Evolutionary conservation across 2,329 filamentous ascomycete genomes (phyloP).

Genomic region (Penicillium sp.): DNA sequence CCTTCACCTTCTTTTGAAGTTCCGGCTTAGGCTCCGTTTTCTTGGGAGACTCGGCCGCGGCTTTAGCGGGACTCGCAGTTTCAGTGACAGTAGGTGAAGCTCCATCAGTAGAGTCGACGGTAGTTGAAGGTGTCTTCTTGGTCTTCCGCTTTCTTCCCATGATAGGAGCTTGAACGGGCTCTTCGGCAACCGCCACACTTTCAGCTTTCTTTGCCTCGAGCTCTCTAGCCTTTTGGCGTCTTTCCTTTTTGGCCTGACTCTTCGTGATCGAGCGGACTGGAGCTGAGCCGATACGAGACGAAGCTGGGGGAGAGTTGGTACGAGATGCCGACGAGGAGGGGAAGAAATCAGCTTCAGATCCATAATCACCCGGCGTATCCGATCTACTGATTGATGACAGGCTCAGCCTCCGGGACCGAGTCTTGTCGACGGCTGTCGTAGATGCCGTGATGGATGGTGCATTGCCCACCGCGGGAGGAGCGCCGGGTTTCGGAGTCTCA

Average conservation of each 20-base stretch:
- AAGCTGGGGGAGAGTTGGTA: constrained; percentile 53
- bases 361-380: constrained; percentile 55
- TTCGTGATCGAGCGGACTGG: constrained; percentile 57
- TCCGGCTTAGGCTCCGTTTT: constrained; percentile 25
- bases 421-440: constrained; percentile 28
- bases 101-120: constrained; percentile 16
- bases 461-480: constrained; percentile 28
- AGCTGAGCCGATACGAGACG: constrained; percentile 53
- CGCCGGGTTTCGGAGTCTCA: constrained; percentile 52
- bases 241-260: constrained; percentile 57
- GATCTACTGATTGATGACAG: constrained; percentile 56
- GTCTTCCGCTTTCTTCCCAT: constrained; percentile 59
- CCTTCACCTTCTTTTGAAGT: constrained; percentile 21
- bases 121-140: constrained; percentile 40
- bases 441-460: constrained; percentile 31
- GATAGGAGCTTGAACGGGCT: constrained; percentile 56
- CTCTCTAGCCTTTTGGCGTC: constrained; percentile 47
- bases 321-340: constrained; percentile 57
- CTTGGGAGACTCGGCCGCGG: constrained; percentile 11
- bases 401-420: constrained; percentile 34
- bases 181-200: constrained; percentile 39
- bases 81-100: constrained; percentile 13
- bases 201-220: constrained; percentile 43
- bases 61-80: constrained; percentile 15
- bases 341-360: constrained; percentile 55